These are phyloP conservation scores for Wickerhamiella galacta DNA, from an alignment of 805 yeast genomes.

Conservation along the genomic window DNA sequence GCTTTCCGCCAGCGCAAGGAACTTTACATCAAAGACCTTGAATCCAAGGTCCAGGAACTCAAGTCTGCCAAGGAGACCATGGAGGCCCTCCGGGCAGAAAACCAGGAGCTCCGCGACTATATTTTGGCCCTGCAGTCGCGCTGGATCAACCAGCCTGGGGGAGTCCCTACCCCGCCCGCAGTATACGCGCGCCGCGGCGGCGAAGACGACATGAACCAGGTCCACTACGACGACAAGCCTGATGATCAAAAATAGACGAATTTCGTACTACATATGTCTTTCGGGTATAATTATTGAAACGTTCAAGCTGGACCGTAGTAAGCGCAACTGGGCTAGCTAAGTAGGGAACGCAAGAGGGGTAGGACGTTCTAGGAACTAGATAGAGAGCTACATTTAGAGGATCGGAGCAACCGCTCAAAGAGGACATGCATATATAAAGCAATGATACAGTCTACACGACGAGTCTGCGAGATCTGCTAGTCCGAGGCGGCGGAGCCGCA, in stretches of 20 bases:
- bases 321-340: too few species aligned
- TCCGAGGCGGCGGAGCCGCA: too few species aligned
- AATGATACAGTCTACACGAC: too few species aligned
- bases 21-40: slow-evolving; percentile 63
- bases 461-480: too few species aligned
- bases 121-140: slow-evolving; percentile 53
- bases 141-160: slow-evolving; percentile 36
- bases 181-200: slow-evolving; percentile 16
- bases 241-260: slow-evolving; percentile 13
- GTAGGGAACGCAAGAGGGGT: too few species aligned
- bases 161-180: slow-evolving; percentile 30
- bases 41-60: slow-evolving; percentile 47
- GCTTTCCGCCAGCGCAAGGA: slow-evolving; percentile 82
- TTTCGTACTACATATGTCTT: neutral
- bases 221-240: slow-evolving; percentile 15
- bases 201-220: slow-evolving; percentile 14
- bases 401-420: too few species aligned
- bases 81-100: slow-evolving; percentile 52
- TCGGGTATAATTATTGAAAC: too few species aligned
- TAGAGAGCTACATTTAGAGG: too few species aligned
- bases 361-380: too few species aligned
- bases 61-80: slow-evolving; percentile 47
- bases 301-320: too few species aligned
- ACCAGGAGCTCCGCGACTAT: slow-evolving; percentile 54
- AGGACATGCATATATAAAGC: too few species aligned